These are phyloP conservation scores for Fusarium sacchari DNA, from an alignment of 2,329 filamentous ascomycete genomes.

Conservation along the genomic window DNA sequence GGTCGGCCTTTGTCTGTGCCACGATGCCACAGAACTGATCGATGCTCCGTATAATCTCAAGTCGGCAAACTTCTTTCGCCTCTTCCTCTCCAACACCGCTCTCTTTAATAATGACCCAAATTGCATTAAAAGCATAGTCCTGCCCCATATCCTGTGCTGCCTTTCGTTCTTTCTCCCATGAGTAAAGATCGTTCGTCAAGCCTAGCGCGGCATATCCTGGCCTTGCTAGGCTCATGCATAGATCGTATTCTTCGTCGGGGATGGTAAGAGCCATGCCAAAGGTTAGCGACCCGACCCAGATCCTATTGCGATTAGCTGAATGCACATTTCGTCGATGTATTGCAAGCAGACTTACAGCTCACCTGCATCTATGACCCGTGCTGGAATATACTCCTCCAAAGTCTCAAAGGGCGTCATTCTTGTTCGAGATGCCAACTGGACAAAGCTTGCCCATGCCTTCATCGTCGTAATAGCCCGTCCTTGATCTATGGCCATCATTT, in stretches of 20 bases:
- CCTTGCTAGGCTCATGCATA: not conserved
- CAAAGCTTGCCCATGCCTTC: too few species aligned
- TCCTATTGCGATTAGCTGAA: not conserved
- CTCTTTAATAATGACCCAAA: not conserved
- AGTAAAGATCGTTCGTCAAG: not conserved
- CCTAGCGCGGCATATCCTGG: not conserved
- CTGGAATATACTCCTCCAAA: too few species aligned
- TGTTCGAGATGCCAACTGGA: too few species aligned
- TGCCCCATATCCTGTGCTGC: not conserved
- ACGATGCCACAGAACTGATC: not conserved
- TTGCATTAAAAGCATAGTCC: not conserved
- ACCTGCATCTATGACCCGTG: not conserved
- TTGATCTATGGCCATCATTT: too few species aligned
- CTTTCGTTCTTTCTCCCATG: not conserved
- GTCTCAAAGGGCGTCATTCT: too few species aligned
- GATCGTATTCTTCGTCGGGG: not conserved
- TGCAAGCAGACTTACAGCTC: not conserved
- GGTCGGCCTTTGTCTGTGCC: rapidly evolving
- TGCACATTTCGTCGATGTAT: not conserved
- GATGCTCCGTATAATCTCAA: not conserved
- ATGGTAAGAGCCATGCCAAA: not conserved
- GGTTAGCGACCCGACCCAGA: not conserved
- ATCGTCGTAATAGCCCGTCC: too few species aligned
- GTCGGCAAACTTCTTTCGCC: not conserved
- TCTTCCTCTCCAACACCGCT: rapidly evolving